phyloP scores from a whole-genome alignment of 495 filamentous ascomycete species.

The Polyplosphaeria fusca region DNA sequence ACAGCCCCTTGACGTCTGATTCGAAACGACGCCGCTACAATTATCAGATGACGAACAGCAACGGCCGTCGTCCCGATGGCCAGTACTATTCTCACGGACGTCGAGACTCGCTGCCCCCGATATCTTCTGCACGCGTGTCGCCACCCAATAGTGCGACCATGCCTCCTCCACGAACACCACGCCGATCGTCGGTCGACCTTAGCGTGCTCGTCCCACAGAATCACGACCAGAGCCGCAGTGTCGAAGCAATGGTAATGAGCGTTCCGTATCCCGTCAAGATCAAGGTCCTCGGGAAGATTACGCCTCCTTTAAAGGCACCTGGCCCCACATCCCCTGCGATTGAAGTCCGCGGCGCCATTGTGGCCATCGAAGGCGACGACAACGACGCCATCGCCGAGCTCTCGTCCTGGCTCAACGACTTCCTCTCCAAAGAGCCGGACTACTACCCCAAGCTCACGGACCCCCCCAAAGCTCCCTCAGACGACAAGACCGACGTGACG shows the following conservation, averaged over 20 bases:
- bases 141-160: conserved; percentile 28
- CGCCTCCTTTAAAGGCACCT: conserved; percentile 58
- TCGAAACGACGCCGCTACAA: conserved; percentile 50
- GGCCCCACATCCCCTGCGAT: conserved; percentile 45
- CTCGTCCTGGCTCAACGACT: conserved; percentile 58
- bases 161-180: conserved; percentile 24
- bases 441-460: conserved; percentile 54
- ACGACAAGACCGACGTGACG: conserved; percentile 38
- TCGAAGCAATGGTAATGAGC: conserved; percentile 71
- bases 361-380: conserved; percentile 77
- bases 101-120: conserved; percentile 30
- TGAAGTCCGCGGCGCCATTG: conserved; percentile 65
- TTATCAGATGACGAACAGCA: conserved; percentile 41
- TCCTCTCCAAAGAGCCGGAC: conserved; percentile 55
- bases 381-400: conserved; percentile 52
- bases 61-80: conserved; percentile 23
- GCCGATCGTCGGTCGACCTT: conserved; percentile 22
- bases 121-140: conserved; percentile 11
- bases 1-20: conserved; percentile 45
- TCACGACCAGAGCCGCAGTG: conserved; percentile 39
- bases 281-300: conserved; percentile 63
- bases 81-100: conserved; percentile 16
- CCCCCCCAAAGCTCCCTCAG: conserved; percentile 47
- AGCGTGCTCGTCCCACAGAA: conserved; percentile 14
- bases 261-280: conserved; percentile 70